A percentile compares a stretch with the other conserved stretches of the same genome.
Evolutionary conservation across 2,329 filamentous ascomycete species (phyloP).

Genomic region (Akanthomyces dipterigenus): DNA sequence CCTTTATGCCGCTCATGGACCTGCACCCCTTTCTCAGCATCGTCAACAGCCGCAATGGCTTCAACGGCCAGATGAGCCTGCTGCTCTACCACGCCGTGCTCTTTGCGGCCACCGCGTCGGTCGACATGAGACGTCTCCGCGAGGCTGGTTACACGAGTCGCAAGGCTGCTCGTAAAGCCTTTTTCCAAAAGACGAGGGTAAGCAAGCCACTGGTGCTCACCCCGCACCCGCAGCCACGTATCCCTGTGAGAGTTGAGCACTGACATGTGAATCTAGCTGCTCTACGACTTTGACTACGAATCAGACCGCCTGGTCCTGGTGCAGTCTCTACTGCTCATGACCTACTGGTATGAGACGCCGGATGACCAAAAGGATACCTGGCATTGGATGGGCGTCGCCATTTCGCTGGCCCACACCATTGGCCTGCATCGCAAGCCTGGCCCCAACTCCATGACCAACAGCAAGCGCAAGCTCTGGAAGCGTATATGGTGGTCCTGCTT

Average conservation of each 20-base stretch:
- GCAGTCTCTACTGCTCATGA: slow-evolving; percentile 84
- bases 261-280: slow-evolving; percentile 40
- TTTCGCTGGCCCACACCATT: slow-evolving; percentile 88
- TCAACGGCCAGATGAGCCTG: slow-evolving; percentile 67
- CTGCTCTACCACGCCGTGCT: slow-evolving; percentile 90
- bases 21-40: slow-evolving; percentile 52
- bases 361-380: slow-evolving; percentile 97
- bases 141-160: slow-evolving; percentile 71
- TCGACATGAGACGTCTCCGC: slow-evolving; percentile 70
- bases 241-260: slow-evolving; percentile 7
- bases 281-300: slow-evolving; percentile 96
- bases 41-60: slow-evolving; percentile 61
- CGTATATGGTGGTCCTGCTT: slow-evolving; percentile 98
- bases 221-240: neutral
- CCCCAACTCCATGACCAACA: slow-evolving; percentile 65
- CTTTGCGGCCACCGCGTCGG: slow-evolving; percentile 86
- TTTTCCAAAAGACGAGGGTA: slow-evolving; percentile 83
- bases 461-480: slow-evolving; percentile 81
- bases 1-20: slow-evolving; percentile 87
- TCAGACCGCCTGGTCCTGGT: slow-evolving; percentile 82
- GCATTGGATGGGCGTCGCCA: slow-evolving; percentile 97
- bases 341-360: slow-evolving; percentile 95
- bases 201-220: slow-evolving; percentile 24
- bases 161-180: slow-evolving; percentile 77
- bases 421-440: slow-evolving; percentile 80